phyloP scores from a whole-genome alignment of 2,329 filamentous ascomycete species.

The Aureobasidium sp. region DNA sequence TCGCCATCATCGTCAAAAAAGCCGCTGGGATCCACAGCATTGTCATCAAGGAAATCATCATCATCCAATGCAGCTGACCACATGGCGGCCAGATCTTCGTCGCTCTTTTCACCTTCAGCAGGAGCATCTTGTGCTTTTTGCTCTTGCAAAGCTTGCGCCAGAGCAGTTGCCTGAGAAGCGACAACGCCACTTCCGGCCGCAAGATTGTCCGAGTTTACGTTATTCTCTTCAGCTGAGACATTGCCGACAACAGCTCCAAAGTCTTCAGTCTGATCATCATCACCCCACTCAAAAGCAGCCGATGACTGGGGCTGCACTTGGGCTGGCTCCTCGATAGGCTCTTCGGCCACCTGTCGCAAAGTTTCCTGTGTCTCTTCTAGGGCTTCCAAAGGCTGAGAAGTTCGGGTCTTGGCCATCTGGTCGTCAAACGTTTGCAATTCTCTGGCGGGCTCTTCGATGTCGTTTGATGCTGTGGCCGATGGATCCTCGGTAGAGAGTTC shows the following conservation, averaged over 20 bases:
- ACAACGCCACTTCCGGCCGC: constrained; percentile 6
- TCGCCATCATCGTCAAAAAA: constrained; percentile 80
- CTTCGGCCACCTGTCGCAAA: neutral
- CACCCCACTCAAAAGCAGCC: constrained; percentile 17
- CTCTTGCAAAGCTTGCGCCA: constrained; percentile 10
- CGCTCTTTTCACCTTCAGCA: constrained; percentile 20
- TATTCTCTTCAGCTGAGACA: neutral
- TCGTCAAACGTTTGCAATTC: neutral
- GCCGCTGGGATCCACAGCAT: constrained; percentile 54
- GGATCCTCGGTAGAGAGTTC: neutral
- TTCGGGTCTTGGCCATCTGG: neutral
- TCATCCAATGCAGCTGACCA: constrained; percentile 79
- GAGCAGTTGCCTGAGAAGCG: constrained; percentile 11
- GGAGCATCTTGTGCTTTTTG: constrained; percentile 8
- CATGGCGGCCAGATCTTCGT: constrained; percentile 66
- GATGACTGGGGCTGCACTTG: neutral
- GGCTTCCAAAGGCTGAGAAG: neutral
- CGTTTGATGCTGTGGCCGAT: neutral
- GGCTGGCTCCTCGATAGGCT: neutral
- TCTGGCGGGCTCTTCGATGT: neutral
- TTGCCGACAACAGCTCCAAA: constrained; percentile 2
- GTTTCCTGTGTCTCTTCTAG: neutral
- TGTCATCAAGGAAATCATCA: constrained; percentile 58
- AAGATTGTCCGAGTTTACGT: neutral
- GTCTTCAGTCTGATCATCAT: constrained; percentile 16